Percentiles rank a stretch among this genome's conserved stretches.
phyloP scores from a whole-genome alignment of 257 asterid species.

The Coffea canephora region DNA sequence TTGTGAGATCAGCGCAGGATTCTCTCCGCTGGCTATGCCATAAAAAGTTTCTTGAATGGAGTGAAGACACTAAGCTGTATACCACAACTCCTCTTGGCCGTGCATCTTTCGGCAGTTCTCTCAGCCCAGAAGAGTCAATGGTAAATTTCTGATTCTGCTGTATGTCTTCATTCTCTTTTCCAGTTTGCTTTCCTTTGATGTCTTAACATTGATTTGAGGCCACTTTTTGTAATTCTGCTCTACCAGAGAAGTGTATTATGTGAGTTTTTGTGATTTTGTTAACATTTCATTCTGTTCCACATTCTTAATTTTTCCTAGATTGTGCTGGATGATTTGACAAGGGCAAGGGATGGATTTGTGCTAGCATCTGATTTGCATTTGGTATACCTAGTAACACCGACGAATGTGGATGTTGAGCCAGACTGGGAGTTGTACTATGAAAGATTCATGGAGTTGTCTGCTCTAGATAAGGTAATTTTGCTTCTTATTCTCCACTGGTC shows the following conservation, averaged over 20 bases:
- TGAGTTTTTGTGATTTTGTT: background rate
- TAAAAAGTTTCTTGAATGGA: conserved; percentile 86
- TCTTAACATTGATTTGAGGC: conserved; percentile 4
- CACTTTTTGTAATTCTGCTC: background rate
- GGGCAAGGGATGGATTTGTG: conserved; percentile 99
- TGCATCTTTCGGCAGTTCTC: conserved; percentile 96
- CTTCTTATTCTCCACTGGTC: conserved; percentile 16
- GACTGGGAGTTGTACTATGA: conserved; percentile 94
- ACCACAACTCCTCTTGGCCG: conserved; percentile 94
- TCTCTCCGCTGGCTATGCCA: conserved; percentile 96
- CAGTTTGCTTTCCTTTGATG: conserved; percentile 7
- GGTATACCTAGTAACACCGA: conserved; percentile 96
- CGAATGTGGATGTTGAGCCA: conserved; percentile 91
- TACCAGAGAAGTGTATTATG: conserved; percentile 3
- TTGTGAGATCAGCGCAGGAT: conserved; percentile 96
- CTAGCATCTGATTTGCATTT: conserved; percentile 97
- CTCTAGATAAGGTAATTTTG: conserved; percentile 76
- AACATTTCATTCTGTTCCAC: background rate
- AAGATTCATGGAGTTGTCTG: conserved; percentile 84
- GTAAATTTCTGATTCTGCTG: conserved; percentile 40
- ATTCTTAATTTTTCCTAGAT: conserved; percentile 43
- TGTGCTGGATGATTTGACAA: conserved; percentile 88
- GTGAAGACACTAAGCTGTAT: conserved; percentile 85
- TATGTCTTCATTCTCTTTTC: conserved; percentile 13
- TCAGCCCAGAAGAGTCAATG: conserved; percentile 94